Percentiles rank a stretch among this genome's conserved stretches.
Conservation (phyloP, 108 stramenopile genomes). For the Nitzschia putrida region DNA sequence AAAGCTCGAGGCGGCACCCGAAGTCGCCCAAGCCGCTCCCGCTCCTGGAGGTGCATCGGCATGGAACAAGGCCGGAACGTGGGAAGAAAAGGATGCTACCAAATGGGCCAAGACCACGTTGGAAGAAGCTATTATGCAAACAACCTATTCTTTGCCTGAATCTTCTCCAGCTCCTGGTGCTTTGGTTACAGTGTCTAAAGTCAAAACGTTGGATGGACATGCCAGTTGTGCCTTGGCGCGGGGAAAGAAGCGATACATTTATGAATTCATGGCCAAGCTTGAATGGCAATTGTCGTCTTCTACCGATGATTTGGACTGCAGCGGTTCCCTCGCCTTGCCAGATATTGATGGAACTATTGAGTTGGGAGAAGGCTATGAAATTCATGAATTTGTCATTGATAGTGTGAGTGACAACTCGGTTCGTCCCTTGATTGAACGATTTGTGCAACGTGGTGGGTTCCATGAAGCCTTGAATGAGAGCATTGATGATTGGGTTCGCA, state of each 20-base stretch:
- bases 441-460: slow-evolving; percentile 76
- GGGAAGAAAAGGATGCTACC: slow-evolving; percentile 90
- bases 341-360: slow-evolving; percentile 86
- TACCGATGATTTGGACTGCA: slow-evolving; percentile 43
- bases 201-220: slow-evolving; percentile 70
- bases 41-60: slow-evolving; percentile 22
- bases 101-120: slow-evolving; percentile 83
- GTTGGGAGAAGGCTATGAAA: slow-evolving; percentile 80
- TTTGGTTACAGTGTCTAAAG: slow-evolving; percentile 31
- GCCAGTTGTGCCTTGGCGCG: slow-evolving; percentile 85
- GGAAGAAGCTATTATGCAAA: slow-evolving; percentile 45
- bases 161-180: slow-evolving; percentile 73
- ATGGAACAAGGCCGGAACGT: slow-evolving; percentile 89
- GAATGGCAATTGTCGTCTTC: slow-evolving; percentile 57
- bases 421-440: slow-evolving; percentile 67
- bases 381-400: slow-evolving; percentile 66
- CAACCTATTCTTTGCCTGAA: slow-evolving; percentile 61
- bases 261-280: slow-evolving; percentile 76
- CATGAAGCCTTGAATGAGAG: slow-evolving; percentile 60
- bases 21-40: slow-evolving; percentile 8
- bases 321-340: slow-evolving; percentile 66
- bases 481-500: slow-evolving; percentile 80
- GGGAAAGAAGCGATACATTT: slow-evolving; percentile 91
- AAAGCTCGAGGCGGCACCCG: slow-evolving; percentile 51
- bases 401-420: slow-evolving; percentile 47